phyloP scores from a whole-genome alignment of 768 basidiomycete species.

The Mycena rosella region DNA sequence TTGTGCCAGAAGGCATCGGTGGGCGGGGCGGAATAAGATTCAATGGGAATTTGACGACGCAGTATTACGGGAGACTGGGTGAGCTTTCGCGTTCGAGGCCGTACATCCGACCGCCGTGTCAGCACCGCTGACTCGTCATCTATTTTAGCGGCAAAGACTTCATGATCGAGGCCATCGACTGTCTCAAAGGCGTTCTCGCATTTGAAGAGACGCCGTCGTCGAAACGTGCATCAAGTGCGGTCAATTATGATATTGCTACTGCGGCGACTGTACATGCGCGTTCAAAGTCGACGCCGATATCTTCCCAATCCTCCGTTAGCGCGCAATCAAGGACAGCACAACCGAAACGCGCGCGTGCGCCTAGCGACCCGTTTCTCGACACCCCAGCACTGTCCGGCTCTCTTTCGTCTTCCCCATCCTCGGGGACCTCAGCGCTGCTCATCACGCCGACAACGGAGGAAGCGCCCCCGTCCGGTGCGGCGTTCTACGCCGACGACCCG shows the following conservation, averaged over 20 bases:
- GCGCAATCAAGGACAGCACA: slow-evolving; percentile 58
- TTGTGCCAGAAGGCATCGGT: slow-evolving; percentile 82
- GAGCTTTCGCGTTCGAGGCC: slow-evolving; percentile 54
- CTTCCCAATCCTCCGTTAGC: slow-evolving; percentile 55
- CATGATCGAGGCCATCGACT: slow-evolving; percentile 91
- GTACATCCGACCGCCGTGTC: no score
- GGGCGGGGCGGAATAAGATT: slow-evolving; percentile 81
- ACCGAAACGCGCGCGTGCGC: slow-evolving; percentile 76
- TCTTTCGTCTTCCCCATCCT: slow-evolving; percentile 62
- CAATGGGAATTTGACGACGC: slow-evolving; percentile 96
- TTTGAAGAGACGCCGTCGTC: slow-evolving; percentile 77
- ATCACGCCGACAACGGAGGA: slow-evolving; percentile 20
- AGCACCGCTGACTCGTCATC: slow-evolving; percentile 38
- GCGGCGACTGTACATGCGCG: slow-evolving; percentile 61
- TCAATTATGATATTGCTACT: slow-evolving; percentile 50
- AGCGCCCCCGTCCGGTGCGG: slow-evolving; percentile 12
- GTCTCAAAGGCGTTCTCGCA: slow-evolving; percentile 87
- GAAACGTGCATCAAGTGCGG: slow-evolving; percentile 44
- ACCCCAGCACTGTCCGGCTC: slow-evolving; percentile 72
- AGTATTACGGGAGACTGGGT: slow-evolving; percentile 95
- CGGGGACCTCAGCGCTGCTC: slow-evolving; percentile 54
- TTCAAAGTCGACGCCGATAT: slow-evolving; percentile 68
- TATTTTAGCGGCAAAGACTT: slow-evolving; percentile 87
- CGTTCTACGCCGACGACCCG: slow-evolving; percentile 39
- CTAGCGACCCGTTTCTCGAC: slow-evolving; percentile 86